Evolutionary conservation across 1,139 yeast genomes (phyloP).

Genomic region (Kazachstania sp.): DNA sequence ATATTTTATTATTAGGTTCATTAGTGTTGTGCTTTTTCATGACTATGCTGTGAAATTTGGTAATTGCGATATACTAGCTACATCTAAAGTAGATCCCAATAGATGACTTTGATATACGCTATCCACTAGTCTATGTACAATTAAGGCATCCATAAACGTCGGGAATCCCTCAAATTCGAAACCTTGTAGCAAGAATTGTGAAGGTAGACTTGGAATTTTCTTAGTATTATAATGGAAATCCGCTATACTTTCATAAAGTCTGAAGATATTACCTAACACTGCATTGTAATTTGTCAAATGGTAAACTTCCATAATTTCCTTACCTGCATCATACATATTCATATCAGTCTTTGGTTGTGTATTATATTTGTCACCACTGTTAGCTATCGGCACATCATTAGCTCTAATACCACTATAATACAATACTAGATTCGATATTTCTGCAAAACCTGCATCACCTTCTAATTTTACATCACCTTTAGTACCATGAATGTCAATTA

Average conservation of each 20-base stretch:
- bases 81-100: constrained; percentile 17
- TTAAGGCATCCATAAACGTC: constrained; percentile 24
- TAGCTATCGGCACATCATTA: constrained; percentile 9
- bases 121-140: constrained; percentile 20
- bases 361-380: neutral
- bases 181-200: constrained; percentile 20
- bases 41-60: neutral
- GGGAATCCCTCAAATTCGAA: constrained; percentile 25
- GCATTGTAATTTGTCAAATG: constrained; percentile 27
- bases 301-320: constrained; percentile 25
- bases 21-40: neutral
- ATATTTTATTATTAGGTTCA: neutral
- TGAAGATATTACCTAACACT: constrained; percentile 23
- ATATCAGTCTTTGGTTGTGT: constrained; percentile 4
- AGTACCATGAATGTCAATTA: constrained; percentile 28
- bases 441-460: constrained; percentile 30
- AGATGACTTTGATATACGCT: constrained; percentile 20
- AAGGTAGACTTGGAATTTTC: constrained; percentile 15
- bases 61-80: constrained; percentile 13
- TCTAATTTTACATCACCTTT: constrained; percentile 27
- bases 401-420: constrained; percentile 24
- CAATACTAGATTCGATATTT: constrained; percentile 24
- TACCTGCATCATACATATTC: constrained; percentile 14
- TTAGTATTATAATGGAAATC: constrained; percentile 24
- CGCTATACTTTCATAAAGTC: constrained; percentile 25